Base-by-base conservation (phyloP, 768 basidiomycete genomes). In the Lactifluus rugatus region DNA sequence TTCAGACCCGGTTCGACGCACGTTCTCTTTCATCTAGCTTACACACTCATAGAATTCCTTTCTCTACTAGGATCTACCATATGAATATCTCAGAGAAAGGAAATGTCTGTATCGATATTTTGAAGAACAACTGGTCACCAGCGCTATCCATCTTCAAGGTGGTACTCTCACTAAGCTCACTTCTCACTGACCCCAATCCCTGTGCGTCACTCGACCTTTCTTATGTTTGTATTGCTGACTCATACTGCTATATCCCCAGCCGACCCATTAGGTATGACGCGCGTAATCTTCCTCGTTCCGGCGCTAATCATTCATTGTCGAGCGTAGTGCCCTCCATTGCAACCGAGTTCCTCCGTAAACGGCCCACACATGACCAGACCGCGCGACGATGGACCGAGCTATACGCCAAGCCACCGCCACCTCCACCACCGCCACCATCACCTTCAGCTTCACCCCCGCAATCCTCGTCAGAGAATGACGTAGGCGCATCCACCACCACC, bases 111-210 rank as follows among this genome's bases (percentile, higher is more conserved):
- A 88, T 93, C 64, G 89, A 96, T 72, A 91, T 95, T 51, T 79
- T 97, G 58, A 96, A 97, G 73, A 80, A 83, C 66, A 88, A 90
- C 66, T 97, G 93, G 93, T 93, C 90, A 1, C 93, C 93, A 7
- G 93, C 93, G 2, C 72, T 97, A 21, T 94, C 92, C 2, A 75
- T 97, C 48, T 93, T 89, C 78, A 96, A 97, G 75, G 89, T 95
- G 66, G 85, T 97, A 71, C 81, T 97, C 19, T 94, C 92, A 26
- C 79, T 97, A 4, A 94, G 92, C 0, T 94, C 92, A 0, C 81
- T 97, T 11, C 76, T 97, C 50, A 93, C 92, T 11, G 93, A 96
- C 65, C 93, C 93, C 0, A 97, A 97, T 73, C 93, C 93, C 1
- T 79, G 91, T 92, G 68, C 60, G 89, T 76, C 36, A 34, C 25